Percentiles rank a stretch among this genome's conserved stretches.
Evolutionary conservation across 495 filamentous ascomycete species (phyloP).

Genomic region (Recurvomyces mirabilis): DNA sequence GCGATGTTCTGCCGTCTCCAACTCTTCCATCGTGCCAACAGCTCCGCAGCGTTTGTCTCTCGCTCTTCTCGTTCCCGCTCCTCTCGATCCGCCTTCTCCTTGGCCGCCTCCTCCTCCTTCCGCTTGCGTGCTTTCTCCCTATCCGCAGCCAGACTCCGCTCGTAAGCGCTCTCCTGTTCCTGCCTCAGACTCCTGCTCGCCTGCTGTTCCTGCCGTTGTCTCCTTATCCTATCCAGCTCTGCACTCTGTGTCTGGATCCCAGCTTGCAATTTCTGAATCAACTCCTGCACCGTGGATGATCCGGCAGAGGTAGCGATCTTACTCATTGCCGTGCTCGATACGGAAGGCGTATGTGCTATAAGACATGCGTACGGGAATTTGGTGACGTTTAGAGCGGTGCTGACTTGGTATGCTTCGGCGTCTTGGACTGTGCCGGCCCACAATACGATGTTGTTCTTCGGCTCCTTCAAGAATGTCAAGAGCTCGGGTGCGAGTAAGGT

Average conservation of each 20-base stretch:
- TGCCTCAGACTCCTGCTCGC: conserved; percentile 63
- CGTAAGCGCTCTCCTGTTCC: conserved; percentile 85
- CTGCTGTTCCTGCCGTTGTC: conserved; percentile 62
- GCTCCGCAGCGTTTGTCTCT: conserved; percentile 44
- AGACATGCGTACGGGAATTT: conserved; percentile 84
- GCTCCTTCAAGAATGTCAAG: conserved; percentile 53
- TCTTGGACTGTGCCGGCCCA: conserved; percentile 91
- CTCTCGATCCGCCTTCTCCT: conserved; percentile 50
- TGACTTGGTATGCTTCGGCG: conserved; percentile 84
- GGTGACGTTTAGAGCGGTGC: conserved; percentile 67
- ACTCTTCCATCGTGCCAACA: conserved; percentile 59
- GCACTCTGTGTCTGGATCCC: conserved; percentile 59
- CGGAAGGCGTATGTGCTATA: conserved; percentile 69
- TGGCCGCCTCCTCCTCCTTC: conserved; percentile 61
- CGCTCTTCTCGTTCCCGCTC: conserved; percentile 52
- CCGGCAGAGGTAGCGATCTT: conserved; percentile 66
- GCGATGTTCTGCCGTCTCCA: conserved; percentile 63
- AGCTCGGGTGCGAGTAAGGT: conserved; percentile 71
- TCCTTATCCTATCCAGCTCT: conserved; percentile 55
- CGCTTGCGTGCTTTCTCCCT: conserved; percentile 65
- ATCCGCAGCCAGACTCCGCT: conserved; percentile 77
- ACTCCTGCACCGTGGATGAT: conserved; percentile 49
- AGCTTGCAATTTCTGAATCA: conserved; percentile 57
- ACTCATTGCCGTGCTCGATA: conserved; percentile 75
- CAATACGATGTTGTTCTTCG: conserved; percentile 62